Evolutionary conservation across 2,329 filamentous ascomycete genomes (phyloP).

Genomic region (Cordyceps cateniannulata): DNA sequence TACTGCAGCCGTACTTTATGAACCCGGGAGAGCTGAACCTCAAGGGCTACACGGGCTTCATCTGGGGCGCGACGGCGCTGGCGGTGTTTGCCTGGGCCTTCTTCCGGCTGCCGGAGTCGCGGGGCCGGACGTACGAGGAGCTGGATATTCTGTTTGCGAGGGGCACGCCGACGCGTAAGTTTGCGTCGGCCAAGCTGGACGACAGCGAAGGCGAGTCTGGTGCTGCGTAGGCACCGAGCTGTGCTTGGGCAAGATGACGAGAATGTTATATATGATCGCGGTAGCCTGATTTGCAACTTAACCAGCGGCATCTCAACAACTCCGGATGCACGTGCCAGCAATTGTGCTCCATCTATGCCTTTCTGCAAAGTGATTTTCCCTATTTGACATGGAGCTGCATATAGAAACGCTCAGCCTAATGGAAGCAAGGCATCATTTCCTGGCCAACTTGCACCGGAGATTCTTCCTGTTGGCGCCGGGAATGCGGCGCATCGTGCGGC

Average conservation of each 20-base stretch:
- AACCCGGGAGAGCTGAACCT: conserved; percentile 33
- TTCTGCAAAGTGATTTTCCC: too few relatives aligned
- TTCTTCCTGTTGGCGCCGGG: too few relatives aligned
- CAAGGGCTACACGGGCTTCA: conserved; percentile 33
- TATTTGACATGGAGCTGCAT: too few relatives aligned
- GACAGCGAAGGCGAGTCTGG: conserved; percentile 41
- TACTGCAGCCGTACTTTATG: conserved; percentile 29
- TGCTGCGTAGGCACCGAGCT: conserved; percentile 38
- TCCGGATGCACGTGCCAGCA: too few relatives aligned
- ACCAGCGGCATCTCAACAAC: too few relatives aligned
- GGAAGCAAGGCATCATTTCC: too few relatives aligned
- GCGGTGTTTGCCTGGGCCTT: conserved; percentile 21
- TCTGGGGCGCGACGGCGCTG: conserved; percentile 22
- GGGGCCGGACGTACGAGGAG: conserved; percentile 22
- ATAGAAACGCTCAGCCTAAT: too few relatives aligned
- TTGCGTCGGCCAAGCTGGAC: conserved; percentile 38
- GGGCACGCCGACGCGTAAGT: conserved; percentile 15
- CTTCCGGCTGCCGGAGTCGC: conserved; percentile 22
- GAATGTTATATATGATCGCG: not conserved
- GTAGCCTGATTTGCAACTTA: not conserved
- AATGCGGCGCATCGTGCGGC: too few relatives aligned
- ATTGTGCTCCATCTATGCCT: too few relatives aligned
- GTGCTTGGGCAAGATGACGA: not conserved
- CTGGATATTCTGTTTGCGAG: conserved; percentile 23
- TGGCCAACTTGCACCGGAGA: too few relatives aligned